phyloP scores from a whole-genome alignment of 108 stramenopile genomes.

The Skeletonema menzelii region DNA sequence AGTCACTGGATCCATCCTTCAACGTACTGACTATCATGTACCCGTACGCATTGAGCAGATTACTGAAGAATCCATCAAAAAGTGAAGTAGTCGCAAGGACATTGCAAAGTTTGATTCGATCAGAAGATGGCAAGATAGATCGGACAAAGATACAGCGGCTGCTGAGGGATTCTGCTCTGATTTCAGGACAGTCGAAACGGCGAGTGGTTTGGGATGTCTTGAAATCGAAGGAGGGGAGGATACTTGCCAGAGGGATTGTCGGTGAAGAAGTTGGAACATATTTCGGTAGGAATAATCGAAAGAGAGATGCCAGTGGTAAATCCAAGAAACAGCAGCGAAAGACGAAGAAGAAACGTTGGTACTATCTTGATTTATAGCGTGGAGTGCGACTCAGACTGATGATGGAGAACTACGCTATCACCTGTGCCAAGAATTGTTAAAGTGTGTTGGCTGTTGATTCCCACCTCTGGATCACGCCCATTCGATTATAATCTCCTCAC shows the following conservation, averaged over 20 bases:
- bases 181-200: slow-evolving; percentile 54
- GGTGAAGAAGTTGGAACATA: slow-evolving; percentile 25
- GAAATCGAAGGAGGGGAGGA: slow-evolving; percentile 48
- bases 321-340: neutral
- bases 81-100: slow-evolving; percentile 62
- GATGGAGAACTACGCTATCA: no score
- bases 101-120: slow-evolving; percentile 52
- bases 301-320: neutral
- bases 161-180: slow-evolving; percentile 53
- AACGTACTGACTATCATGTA: slow-evolving; percentile 71
- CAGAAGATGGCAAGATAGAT: slow-evolving; percentile 47
- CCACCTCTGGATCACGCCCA: no score
- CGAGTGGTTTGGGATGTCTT: slow-evolving; percentile 66
- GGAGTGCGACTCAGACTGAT: neutral
- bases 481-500: no score
- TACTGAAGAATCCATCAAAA: slow-evolving; percentile 61
- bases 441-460: no score
- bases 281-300: neutral
- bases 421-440: no score
- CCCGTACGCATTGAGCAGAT: slow-evolving; percentile 59
- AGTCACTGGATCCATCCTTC: slow-evolving; percentile 66
- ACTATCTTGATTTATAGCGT: slow-evolving; percentile 26
- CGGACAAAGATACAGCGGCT: slow-evolving; percentile 43
- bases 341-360: slow-evolving; percentile 24
- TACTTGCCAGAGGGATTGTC: slow-evolving; percentile 31